These are phyloP conservation scores for Sporothrix euskadiensis DNA, from an alignment of 2,329 filamentous ascomycete species.

Conservation along the genomic window DNA sequence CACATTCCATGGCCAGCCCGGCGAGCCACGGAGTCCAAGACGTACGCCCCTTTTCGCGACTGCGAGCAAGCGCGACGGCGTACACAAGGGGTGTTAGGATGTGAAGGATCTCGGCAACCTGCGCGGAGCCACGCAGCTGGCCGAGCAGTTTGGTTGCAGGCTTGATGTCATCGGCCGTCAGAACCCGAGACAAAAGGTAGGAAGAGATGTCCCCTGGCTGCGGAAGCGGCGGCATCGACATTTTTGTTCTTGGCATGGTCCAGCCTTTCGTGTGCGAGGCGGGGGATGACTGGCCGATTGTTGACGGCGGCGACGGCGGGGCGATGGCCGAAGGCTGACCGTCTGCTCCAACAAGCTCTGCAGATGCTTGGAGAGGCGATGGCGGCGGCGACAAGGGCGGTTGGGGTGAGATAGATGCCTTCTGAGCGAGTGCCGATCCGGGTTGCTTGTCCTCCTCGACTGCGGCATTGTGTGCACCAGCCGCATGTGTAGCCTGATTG, in stretches of 20 bases:
- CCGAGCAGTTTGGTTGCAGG: slow-evolving; percentile 85
- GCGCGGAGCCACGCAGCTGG: slow-evolving; percentile 69
- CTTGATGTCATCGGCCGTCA: slow-evolving; percentile 96
- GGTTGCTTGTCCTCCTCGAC: neutral
- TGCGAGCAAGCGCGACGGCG: slow-evolving; percentile 72
- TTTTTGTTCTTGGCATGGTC: slow-evolving; percentile 91
- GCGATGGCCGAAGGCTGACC: neutral
- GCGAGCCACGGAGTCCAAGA: slow-evolving; percentile 92
- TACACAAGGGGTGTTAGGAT: slow-evolving; percentile 88
- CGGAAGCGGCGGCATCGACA: slow-evolving; percentile 80
- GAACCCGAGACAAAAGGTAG: slow-evolving; percentile 84
- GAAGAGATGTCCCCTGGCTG: slow-evolving; percentile 77
- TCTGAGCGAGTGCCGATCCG: neutral
- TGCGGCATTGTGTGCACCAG: neutral
- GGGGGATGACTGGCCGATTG: slow-evolving; percentile 25
- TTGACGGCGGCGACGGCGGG: slow-evolving; percentile 33
- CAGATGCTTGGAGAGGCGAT: slow-evolving; percentile 28
- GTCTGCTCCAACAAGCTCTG: neutral
- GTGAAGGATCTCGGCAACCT: slow-evolving; percentile 85
- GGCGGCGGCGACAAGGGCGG: slow-evolving; percentile 31
- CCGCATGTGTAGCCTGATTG: slow-evolving; percentile 39
- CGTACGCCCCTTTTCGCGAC: slow-evolving; percentile 37
- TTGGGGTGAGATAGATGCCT: slow-evolving; percentile 23
- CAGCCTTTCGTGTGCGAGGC: slow-evolving; percentile 61
- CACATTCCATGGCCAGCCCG: slow-evolving; percentile 81